Percentiles rank a stretch among this genome's conserved stretches.
Conservation (phyloP, 352 stramenopile genomes). For the Phytophthora citrophthora region DNA sequence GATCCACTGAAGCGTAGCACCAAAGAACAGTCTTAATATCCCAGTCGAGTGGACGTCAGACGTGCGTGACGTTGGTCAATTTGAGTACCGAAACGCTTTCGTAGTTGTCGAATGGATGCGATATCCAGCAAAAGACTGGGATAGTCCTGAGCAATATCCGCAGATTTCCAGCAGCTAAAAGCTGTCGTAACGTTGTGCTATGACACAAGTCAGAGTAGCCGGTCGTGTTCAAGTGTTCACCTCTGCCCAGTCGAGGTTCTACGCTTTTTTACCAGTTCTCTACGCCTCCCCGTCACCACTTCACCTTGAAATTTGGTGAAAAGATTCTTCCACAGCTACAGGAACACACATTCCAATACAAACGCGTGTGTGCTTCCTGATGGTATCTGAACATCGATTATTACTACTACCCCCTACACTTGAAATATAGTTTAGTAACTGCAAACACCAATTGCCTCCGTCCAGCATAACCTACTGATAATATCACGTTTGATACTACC, state of each 20-base stretch:
- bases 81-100: conserved; percentile 9
- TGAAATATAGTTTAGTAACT: too few species aligned
- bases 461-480: too few species aligned
- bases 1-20: background rate
- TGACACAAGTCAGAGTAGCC: background rate
- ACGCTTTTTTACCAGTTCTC: background rate
- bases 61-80: too few species aligned
- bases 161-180: background rate
- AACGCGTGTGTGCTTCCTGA: too few species aligned
- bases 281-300: too few species aligned
- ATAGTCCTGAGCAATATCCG: conserved; percentile 5
- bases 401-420: too few species aligned
- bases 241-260: background rate
- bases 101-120: background rate
- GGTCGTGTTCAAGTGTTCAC: conserved; percentile 7
- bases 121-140: conserved; percentile 4
- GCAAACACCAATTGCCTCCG: too few species aligned
- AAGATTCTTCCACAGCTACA: too few species aligned
- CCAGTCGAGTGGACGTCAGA: conserved; percentile 2
- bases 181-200: conserved; percentile 3
- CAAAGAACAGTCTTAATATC: background rate
- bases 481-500: too few species aligned
- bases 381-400: too few species aligned
- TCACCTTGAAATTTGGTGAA: too few species aligned
- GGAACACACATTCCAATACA: too few species aligned